Conservation (phyloP, 2,329 filamentous ascomycete species). For the Aspergillus jensenii region DNA sequence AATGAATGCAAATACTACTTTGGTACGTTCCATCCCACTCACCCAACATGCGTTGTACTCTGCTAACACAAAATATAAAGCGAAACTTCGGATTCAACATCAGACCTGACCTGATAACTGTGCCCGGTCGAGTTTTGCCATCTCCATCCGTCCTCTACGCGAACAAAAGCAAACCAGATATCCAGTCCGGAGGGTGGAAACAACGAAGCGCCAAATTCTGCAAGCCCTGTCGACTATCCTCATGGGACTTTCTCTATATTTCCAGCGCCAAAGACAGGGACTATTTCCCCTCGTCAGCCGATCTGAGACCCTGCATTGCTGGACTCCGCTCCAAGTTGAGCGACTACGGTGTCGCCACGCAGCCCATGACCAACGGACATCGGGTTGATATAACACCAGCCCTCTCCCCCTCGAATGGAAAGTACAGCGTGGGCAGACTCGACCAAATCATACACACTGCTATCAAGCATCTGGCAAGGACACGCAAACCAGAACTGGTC, state of each 20-base stretch:
- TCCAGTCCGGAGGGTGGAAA: slow-evolving; percentile 62
- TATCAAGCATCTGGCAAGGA: slow-evolving; percentile 20
- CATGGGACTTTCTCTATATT: slow-evolving; percentile 32
- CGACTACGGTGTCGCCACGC: slow-evolving; percentile 27
- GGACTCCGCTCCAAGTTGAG: slow-evolving; percentile 23
- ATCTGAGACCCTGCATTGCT: slow-evolving; percentile 11
- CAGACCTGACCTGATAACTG: slow-evolving; percentile 60
- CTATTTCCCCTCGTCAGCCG: slow-evolving; percentile 6
- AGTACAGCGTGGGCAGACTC: slow-evolving; percentile 11
- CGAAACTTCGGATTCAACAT: slow-evolving; percentile 59
- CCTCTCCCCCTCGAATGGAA: slow-evolving; percentile 8
- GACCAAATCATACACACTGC: slow-evolving; percentile 17
- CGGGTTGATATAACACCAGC: slow-evolving; percentile 10
- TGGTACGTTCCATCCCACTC: slow-evolving; percentile 33
- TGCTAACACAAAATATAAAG: slow-evolving; percentile 24
- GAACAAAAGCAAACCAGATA: slow-evolving; percentile 17
- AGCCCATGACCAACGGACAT: slow-evolving; percentile 13
- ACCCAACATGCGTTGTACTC: neutral
- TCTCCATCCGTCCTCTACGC: slow-evolving; percentile 63
- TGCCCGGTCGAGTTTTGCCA: slow-evolving; percentile 67
- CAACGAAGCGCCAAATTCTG: slow-evolving; percentile 59
- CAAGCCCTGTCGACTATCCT: slow-evolving; percentile 42
- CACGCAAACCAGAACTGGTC: slow-evolving; percentile 44
- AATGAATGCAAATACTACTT: slow-evolving; percentile 42
- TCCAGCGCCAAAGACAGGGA: slow-evolving; percentile 1